Percentiles rank a stretch among this genome's conserved stretches.
phyloP scores from a whole-genome alignment of 257 asterid species.

The Schizonepeta tenuifolia region DNA sequence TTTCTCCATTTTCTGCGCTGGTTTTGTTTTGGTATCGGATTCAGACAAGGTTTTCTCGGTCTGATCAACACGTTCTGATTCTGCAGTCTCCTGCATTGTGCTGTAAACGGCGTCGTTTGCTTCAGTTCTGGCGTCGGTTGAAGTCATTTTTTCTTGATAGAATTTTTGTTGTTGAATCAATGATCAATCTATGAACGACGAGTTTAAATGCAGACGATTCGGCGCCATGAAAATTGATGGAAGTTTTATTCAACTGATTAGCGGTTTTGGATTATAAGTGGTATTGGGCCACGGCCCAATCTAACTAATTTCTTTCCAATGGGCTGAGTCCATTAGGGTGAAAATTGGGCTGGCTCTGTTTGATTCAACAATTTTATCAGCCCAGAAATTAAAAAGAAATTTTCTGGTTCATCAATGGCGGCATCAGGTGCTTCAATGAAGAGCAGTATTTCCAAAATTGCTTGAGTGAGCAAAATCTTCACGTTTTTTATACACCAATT shows the following conservation, averaged over 20 bases:
- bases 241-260: not conserved
- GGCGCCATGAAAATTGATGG: slow-evolving; percentile 14
- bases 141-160: slow-evolving; percentile 5
- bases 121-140: not conserved
- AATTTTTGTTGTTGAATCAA: not conserved
- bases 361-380: not conserved
- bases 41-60: slow-evolving; percentile 5
- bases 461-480: not conserved
- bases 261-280: slow-evolving; percentile 17
- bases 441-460: slow-evolving; percentile 9
- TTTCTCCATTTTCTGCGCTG: slow-evolving; percentile 11
- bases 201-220: not conserved
- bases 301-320: not conserved
- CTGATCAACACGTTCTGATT: not conserved
- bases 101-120: not conserved
- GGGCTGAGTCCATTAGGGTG: not conserved
- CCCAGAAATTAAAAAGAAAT: not conserved
- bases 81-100: not conserved
- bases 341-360: not conserved
- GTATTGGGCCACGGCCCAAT: slow-evolving; percentile 19
- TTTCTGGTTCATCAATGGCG: slow-evolving; percentile 39
- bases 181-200: not conserved
- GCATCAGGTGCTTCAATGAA: slow-evolving; percentile 24
- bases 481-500: not conserved
- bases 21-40: not conserved